phyloP scores from a whole-genome alignment of 768 basidiomycete genomes.

The Lyophyllum shimeji region DNA sequence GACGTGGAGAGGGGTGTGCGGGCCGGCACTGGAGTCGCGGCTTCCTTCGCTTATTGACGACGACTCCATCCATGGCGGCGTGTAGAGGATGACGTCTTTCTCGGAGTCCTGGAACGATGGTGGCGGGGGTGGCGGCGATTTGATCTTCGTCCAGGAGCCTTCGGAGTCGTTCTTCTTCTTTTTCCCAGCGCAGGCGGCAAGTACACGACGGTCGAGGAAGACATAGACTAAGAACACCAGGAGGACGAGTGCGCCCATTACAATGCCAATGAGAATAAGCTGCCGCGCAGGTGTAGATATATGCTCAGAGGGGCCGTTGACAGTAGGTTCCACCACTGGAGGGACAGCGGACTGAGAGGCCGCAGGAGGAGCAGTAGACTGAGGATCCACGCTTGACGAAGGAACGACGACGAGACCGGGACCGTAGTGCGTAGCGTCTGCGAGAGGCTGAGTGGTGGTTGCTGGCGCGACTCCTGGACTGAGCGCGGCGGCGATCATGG shows the following conservation, averaged over 20 bases:
- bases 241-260: slow-evolving; percentile 17
- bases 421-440: neutral
- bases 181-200: slow-evolving; percentile 9
- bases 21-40: neutral
- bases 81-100: slow-evolving; percentile 9
- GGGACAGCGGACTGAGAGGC: neutral
- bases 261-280: slow-evolving; percentile 14
- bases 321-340: neutral
- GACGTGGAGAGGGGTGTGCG: neutral
- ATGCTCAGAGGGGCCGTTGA: neutral
- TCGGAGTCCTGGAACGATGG: slow-evolving; percentile 4
- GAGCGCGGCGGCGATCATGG: slow-evolving; percentile 1
- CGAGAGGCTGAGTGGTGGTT: neutral
- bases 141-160: slow-evolving; percentile 6
- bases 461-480: neutral
- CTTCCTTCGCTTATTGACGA: slow-evolving; percentile 4
- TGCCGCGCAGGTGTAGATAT: slow-evolving; percentile 4
- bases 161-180: slow-evolving; percentile 4
- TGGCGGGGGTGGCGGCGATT: slow-evolving; percentile 11
- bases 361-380: neutral
- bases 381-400: neutral
- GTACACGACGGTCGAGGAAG: slow-evolving; percentile 7
- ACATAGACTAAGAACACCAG: slow-evolving; percentile 15
- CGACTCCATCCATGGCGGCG: slow-evolving; percentile 2
- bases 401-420: neutral